These are phyloP conservation scores for Tricholoma furcatifolium DNA, from an alignment of 768 basidiomycete genomes.

Conservation along the genomic window DNA sequence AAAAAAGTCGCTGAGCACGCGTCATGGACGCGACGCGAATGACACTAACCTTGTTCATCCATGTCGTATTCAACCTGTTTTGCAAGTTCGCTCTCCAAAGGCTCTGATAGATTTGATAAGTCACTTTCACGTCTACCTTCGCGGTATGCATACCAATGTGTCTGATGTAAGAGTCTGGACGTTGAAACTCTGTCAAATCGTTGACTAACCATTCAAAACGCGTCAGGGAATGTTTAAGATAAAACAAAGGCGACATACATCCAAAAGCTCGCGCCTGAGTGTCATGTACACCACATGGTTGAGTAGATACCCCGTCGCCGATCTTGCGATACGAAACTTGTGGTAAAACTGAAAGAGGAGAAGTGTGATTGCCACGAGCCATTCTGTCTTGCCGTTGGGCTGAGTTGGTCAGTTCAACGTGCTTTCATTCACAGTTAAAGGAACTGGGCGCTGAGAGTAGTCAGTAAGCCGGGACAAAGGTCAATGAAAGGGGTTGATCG, in stretches of 20 bases:
- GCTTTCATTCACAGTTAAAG: conserved; percentile 2
- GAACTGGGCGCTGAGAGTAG: conserved; percentile 1
- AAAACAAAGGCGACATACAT: conserved; percentile 46
- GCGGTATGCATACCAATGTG: conserved; percentile 67
- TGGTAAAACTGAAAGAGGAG: conserved; percentile 41
- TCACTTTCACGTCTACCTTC: conserved; percentile 2
- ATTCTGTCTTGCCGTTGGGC: conserved; percentile 5
- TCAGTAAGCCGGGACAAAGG: neutral
- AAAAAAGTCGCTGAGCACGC: conserved; percentile 6
- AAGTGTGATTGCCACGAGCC: conserved; percentile 16
- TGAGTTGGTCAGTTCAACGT: neutral
- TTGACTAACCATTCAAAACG: conserved; percentile 29
- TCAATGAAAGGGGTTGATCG: conserved; percentile 1
- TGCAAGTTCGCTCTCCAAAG: conserved; percentile 88
- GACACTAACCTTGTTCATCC: conserved; percentile 88
- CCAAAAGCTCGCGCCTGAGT: conserved; percentile 66
- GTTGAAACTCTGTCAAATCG: conserved; percentile 69
- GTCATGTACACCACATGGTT: conserved; percentile 65
- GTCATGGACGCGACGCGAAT: conserved; percentile 3
- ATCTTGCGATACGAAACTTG: conserved; percentile 68
- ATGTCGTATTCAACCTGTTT: conserved; percentile 98
- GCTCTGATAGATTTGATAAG: conserved; percentile 53
- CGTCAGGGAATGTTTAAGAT: neutral
- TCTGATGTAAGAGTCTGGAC: conserved; percentile 87
- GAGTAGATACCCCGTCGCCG: conserved; percentile 58